A percentile compares a stretch with the other conserved stretches of the same genome.
Evolutionary conservation across 257 asterid species (phyloP).

Genomic region (Nicotiana noctiflora): DNA sequence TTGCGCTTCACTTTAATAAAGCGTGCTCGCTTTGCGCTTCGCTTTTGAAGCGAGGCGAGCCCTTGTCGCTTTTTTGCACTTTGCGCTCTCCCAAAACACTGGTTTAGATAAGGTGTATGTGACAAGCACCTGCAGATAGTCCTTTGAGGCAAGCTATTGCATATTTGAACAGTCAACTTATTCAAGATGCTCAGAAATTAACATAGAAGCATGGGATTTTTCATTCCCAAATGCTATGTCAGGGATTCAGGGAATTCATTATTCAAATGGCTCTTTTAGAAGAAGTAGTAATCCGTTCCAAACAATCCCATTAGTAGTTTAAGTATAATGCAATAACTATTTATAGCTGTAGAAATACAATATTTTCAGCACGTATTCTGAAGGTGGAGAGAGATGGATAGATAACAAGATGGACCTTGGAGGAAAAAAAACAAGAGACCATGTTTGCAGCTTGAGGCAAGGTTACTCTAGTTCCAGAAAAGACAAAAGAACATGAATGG

Average conservation of each 20-base stretch:
- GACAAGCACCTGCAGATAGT: not conserved
- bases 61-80: no score
- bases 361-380: not conserved
- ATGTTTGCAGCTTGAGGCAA: not conserved
- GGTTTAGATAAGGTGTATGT: not conserved
- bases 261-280: not conserved
- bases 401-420: not conserved
- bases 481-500: not conserved
- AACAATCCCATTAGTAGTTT: not conserved
- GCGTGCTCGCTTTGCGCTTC: no score
- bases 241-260: not conserved
- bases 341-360: not conserved
- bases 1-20: no score
- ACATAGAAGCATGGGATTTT: not conserved
- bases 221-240: not conserved
- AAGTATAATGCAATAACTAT: not conserved
- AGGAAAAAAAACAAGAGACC: not conserved
- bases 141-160: not conserved
- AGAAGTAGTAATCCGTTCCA: not conserved
- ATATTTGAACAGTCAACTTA: not conserved
- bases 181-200: not conserved
- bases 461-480: slow-evolving; percentile 6
- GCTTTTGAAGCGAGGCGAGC: no score
- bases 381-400: not conserved
- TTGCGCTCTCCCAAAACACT: no score